Conservation (phyloP, 495 filamentous ascomycete genomes). For the Neurospora sp. region DNA sequence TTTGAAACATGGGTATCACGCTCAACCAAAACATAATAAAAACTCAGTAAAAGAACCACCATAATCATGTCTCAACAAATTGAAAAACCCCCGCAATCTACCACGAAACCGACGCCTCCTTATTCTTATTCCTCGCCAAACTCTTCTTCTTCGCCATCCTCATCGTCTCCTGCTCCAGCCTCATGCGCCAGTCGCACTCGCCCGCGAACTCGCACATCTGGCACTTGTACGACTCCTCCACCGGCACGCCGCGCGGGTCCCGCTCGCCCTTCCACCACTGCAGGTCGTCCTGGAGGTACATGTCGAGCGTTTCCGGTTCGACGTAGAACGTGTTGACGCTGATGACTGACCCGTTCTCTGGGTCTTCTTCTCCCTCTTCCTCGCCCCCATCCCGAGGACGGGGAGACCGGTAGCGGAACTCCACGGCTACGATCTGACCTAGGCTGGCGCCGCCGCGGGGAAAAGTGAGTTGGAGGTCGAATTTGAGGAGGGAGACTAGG, state of each 20-base stretch:
- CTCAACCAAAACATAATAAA: neutral
- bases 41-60: neutral
- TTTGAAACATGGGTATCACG: neutral
- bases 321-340: conserved; percentile 62
- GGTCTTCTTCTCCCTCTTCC: conserved; percentile 8
- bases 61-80: neutral
- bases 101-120: neutral
- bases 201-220: conserved; percentile 45
- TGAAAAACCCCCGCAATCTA: neutral
- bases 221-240: conserved; percentile 91
- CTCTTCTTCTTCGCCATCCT: conserved; percentile 7
- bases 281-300: conserved; percentile 60
- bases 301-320: conserved; percentile 48
- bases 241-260: conserved; percentile 64
- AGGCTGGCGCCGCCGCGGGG: conserved; percentile 40
- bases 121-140: neutral
- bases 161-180: conserved; percentile 22
- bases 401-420: conserved; percentile 40
- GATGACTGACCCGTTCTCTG: conserved; percentile 36
- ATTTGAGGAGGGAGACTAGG: conserved; percentile 27
- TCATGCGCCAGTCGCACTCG: conserved; percentile 42
- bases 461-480: conserved; percentile 45
- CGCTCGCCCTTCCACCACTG: conserved; percentile 81
- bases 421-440: conserved; percentile 50
- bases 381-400: neutral